Evolutionary conservation across 495 filamentous ascomycete species (phyloP), one percentile per base, ranked within the genome.

Genomic region (Neurospora sp.): DNA sequence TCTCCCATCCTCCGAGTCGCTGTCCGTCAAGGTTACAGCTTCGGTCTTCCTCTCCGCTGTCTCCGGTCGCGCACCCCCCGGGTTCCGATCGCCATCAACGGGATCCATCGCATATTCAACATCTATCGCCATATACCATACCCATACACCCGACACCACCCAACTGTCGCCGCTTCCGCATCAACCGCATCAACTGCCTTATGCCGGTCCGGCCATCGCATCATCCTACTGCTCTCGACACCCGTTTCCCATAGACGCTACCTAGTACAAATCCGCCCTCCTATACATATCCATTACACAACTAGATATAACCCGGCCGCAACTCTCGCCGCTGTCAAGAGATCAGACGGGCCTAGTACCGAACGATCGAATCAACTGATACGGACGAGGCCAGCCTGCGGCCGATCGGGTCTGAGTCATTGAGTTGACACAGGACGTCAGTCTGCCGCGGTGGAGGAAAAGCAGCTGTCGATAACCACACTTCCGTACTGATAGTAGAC

Each of bases 391-490:
- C 54, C 54, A 66, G 27, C 27, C 74, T 72, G 78, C 76, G 74
- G 71, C 71, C 72, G 69, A 71, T 77, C 78, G 74, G 74, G 75
- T 81, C 80, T 80, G 80, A 82, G 80, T 82, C 80, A 82, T 82
- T 81, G 73, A 78, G 54, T 81, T 80, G 80, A 79, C 75, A 75
- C 81, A 78, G 79, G 79, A 81, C 80, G 77, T 80, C 79, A 81
- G 75, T 71, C 66, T 77, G 80, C 79, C 74, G 75, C 76, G 38
- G 79, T 77, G 74, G 77, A 77, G 75, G 70, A 76, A 76, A 16
- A 18, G 70, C 72, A 54, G 41, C 62, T 73, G 39, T 39, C 70
- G 39, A 71, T 46, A 75, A 62, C 71, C 23, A 39, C 38, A 66
- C 31, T 37, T 44, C 11, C 39, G 49, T 60, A 14, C 20, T 60